These are phyloP conservation scores for Solanum hybrid DNA, from an alignment of 305 asterid species.

Conservation along the genomic window DNA sequence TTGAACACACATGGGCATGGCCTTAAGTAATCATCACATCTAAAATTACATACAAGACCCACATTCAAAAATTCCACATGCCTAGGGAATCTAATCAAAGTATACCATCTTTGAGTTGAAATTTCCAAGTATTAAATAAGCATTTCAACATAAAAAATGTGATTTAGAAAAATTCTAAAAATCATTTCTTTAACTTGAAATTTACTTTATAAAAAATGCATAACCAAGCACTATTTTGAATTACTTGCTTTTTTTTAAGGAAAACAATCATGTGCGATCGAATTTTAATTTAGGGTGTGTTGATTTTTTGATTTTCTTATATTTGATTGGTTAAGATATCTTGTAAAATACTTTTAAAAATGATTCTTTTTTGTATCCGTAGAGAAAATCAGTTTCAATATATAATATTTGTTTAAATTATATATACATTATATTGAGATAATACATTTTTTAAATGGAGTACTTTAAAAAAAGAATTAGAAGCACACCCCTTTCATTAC, in stretches of 20 bases:
- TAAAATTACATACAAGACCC: conserved; percentile 4
- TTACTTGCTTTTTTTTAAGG: neutral
- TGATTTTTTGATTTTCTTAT: neutral
- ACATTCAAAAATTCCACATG: conserved; percentile 10
- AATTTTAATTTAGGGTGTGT: neutral
- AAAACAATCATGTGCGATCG: no score
- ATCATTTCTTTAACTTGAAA: neutral
- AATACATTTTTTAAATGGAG: neutral
- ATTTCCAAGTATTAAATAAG: neutral
- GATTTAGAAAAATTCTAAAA: neutral
- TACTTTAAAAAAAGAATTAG: neutral
- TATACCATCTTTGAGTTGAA: neutral
- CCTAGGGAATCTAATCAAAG: conserved; percentile 10
- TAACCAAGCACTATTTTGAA: neutral
- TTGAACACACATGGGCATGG: conserved; percentile 10
- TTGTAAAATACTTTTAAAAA: neutral
- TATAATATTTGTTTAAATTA: no score
- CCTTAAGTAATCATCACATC: conserved; percentile 11
- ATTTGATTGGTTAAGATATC: neutral
- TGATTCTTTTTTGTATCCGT: neutral
- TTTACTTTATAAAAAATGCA: neutral
- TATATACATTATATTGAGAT: neutral
- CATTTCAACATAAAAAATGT: neutral
- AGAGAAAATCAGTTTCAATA: neutral
- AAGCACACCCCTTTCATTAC: neutral